Evolutionary conservation across 2,329 filamentous ascomycete genomes (phyloP).

Genomic region (Graphiopsis chlorocephala): DNA sequence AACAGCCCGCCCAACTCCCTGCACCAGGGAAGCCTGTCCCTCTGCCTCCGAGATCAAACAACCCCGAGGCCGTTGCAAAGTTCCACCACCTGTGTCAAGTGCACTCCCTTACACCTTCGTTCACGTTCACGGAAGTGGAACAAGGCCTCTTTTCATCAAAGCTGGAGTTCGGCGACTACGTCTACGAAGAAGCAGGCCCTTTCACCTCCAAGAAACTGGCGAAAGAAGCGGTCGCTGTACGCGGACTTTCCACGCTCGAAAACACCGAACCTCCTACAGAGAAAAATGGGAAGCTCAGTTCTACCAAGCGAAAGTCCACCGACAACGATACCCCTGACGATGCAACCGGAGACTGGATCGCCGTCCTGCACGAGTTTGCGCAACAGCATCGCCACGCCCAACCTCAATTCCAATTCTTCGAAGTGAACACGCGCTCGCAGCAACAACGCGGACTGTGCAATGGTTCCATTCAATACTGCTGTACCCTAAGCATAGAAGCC

Average conservation of each 20-base stretch:
- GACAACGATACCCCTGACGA: slow-evolving; percentile 14
- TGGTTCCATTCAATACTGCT: slow-evolving; percentile 19
- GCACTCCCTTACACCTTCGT: slow-evolving; percentile 26
- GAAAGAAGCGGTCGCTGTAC: slow-evolving; percentile 40
- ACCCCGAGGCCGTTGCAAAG: slow-evolving; percentile 12
- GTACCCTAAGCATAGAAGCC: slow-evolving; percentile 21
- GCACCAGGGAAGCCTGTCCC: not conserved
- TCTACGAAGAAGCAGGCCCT: slow-evolving; percentile 24
- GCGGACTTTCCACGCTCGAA: slow-evolving; percentile 31
- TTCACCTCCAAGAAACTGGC: slow-evolving; percentile 43
- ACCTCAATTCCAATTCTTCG: slow-evolving; percentile 39
- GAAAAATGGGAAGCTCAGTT: slow-evolving; percentile 18
- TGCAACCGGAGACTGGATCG: slow-evolving; percentile 36
- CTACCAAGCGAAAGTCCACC: slow-evolving; percentile 20
- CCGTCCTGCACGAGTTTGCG: slow-evolving; percentile 37
- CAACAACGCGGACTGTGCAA: slow-evolving; percentile 28
- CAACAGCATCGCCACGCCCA: slow-evolving; percentile 20
- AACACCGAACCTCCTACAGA: slow-evolving; percentile 28
- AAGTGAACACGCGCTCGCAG: slow-evolving; percentile 34
- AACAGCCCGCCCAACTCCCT: not conserved
- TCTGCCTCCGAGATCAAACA: not conserved
- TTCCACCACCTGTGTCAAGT: slow-evolving; percentile 20
- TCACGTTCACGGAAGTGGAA: slow-evolving; percentile 9
- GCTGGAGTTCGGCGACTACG: slow-evolving; percentile 28
- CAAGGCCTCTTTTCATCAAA: slow-evolving; percentile 13